Percentiles rank a stretch among this genome's conserved stretches.
Evolutionary conservation across 2,329 filamentous ascomycete species (phyloP).

Genomic region (Fusarium concolor): DNA sequence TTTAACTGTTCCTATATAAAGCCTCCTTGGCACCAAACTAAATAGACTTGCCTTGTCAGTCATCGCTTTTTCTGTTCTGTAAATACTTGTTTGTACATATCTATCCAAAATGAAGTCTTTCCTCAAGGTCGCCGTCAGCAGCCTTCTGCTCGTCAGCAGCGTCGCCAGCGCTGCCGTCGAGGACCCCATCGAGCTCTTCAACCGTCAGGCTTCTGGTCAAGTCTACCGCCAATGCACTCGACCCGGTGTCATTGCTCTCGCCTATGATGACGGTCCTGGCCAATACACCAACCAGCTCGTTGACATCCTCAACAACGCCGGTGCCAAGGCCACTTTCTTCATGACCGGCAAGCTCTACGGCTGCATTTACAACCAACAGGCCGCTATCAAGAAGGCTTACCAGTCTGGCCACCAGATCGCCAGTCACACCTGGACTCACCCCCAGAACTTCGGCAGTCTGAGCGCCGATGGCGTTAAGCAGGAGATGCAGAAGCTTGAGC

Average conservation of each 20-base stretch:
- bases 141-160: constrained; percentile 41
- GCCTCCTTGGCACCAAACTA: background rate
- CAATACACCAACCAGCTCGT: constrained; percentile 61
- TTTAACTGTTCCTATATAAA: constrained; percentile 14
- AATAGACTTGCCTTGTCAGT: background rate
- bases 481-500: constrained; percentile 64
- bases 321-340: constrained; percentile 66
- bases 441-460: constrained; percentile 56
- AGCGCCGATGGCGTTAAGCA: constrained; percentile 53
- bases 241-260: constrained; percentile 61
- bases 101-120: constrained; percentile 22
- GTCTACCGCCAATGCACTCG: constrained; percentile 59
- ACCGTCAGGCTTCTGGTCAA: constrained; percentile 56
- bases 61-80: background rate
- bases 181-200: constrained; percentile 53
- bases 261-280: constrained; percentile 66
- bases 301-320: constrained; percentile 61
- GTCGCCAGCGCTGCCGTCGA: constrained; percentile 48
- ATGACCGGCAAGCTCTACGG: constrained; percentile 63
- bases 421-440: constrained; percentile 66
- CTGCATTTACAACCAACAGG: constrained; percentile 62
- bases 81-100: constrained; percentile 9
- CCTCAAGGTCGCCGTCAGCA: constrained; percentile 11
- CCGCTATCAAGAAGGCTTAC: constrained; percentile 65
- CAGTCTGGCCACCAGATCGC: constrained; percentile 64